These are phyloP conservation scores for Platanus orientalis DNA, from an alignment of 164 flowering plant species.

Conservation along the genomic window DNA sequence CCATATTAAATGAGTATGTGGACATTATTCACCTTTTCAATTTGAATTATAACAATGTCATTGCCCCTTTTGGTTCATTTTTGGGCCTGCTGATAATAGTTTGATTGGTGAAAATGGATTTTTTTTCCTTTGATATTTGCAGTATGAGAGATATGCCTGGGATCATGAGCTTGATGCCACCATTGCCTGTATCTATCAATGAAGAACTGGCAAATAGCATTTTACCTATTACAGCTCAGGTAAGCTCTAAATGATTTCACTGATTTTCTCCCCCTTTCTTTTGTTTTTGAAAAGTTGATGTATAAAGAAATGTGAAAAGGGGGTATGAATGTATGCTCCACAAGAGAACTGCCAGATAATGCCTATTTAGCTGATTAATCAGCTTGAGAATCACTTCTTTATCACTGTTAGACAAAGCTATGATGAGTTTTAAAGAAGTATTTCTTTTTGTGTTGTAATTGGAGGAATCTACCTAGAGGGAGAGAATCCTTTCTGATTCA, in stretches of 20 bases:
- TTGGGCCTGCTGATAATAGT: neutral
- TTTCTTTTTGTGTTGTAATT: too few relatives aligned
- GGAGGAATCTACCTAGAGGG: too few relatives aligned
- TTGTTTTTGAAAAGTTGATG: too few relatives aligned
- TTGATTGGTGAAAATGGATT: neutral
- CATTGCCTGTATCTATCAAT: conserved; percentile 64
- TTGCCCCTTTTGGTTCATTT: neutral
- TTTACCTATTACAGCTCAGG: conserved; percentile 50
- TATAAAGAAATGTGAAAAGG: too few relatives aligned
- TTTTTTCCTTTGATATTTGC: conserved; percentile 24
- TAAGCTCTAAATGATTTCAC: conserved; percentile 18
- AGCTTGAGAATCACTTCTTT: too few relatives aligned
- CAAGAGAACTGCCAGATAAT: too few relatives aligned
- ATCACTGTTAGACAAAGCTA: too few relatives aligned
- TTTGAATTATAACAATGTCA: neutral
- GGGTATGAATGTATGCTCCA: too few relatives aligned
- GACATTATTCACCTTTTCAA: conserved; percentile 4
- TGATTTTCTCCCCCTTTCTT: neutral
- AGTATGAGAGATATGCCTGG: conserved; percentile 84
- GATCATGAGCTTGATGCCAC: conserved; percentile 86
- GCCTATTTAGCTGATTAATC: too few relatives aligned
- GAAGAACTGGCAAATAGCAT: conserved; percentile 65
- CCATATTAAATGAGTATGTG: conserved; percentile 68
- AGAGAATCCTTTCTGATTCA: too few relatives aligned
- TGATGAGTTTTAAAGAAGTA: too few relatives aligned